Conservation (phyloP, 202 grass and related monocot genomes). For the Elaeis oleifera region DNA sequence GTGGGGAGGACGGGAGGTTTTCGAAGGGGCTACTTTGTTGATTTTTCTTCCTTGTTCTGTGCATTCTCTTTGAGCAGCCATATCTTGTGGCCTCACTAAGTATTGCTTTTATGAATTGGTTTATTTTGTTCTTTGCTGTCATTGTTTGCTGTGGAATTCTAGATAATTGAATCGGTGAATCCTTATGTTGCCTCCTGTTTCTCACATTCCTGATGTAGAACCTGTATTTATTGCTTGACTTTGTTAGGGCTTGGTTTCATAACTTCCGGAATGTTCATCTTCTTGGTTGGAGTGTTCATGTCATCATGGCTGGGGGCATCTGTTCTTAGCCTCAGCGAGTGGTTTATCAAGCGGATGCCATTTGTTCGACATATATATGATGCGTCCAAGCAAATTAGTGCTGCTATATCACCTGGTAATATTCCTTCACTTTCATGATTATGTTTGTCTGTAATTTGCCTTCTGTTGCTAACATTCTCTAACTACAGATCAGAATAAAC, state of each 20-base stretch:
- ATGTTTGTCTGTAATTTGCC: slow-evolving; percentile 6
- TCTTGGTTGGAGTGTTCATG: slow-evolving; percentile 80
- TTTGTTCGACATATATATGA: slow-evolving; percentile 80
- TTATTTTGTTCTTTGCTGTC: too few relatives aligned
- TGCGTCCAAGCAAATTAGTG: slow-evolving; percentile 85
- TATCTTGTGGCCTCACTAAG: too few relatives aligned
- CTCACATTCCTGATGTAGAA: neutral
- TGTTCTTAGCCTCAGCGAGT: slow-evolving; percentile 67
- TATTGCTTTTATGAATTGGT: too few relatives aligned
- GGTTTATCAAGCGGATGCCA: slow-evolving; percentile 81
- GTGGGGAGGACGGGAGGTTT: too few relatives aligned
- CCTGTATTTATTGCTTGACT: neutral
- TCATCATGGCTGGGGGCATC: slow-evolving; percentile 79
- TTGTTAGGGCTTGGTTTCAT: slow-evolving; percentile 72
- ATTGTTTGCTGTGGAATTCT: too few relatives aligned
- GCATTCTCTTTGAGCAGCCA: too few relatives aligned
- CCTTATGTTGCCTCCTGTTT: too few relatives aligned
- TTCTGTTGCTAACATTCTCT: neutral
- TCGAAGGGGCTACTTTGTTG: too few relatives aligned
- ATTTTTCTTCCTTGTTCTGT: too few relatives aligned
- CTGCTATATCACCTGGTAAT: slow-evolving; percentile 92
- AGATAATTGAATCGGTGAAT: too few relatives aligned
- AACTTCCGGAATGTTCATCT: slow-evolving; percentile 77
- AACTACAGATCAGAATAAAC: slow-evolving; percentile 68
- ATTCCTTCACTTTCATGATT: slow-evolving; percentile 11